Percentiles rank a stretch among this genome's conserved stretches.
Evolutionary conservation across 768 basidiomycete genomes (phyloP).

Genomic region (Mrakia gelida): DNA sequence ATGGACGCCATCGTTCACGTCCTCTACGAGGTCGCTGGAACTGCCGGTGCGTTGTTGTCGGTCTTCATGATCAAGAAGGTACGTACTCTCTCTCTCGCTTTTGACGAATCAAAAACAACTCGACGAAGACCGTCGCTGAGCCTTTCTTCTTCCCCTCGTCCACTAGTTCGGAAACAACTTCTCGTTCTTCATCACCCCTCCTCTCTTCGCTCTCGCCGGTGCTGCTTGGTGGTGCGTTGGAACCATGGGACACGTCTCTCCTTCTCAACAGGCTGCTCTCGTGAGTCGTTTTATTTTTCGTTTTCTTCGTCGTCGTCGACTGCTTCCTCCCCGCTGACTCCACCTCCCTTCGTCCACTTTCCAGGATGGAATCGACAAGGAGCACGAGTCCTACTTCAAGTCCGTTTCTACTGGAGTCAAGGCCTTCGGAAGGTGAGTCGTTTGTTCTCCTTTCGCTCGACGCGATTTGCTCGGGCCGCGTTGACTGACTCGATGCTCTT

Average conservation of each 20-base stretch:
- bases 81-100: not conserved
- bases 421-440: conserved; percentile 1
- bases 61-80: conserved; percentile 35
- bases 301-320: no score
- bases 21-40: conserved; percentile 43
- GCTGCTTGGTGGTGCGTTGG: conserved; percentile 34
- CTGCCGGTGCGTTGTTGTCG: conserved; percentile 39
- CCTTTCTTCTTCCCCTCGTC: not conserved
- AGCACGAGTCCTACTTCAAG: not conserved
- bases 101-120: no score
- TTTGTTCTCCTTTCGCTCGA: not conserved
- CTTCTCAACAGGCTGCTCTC: not conserved
- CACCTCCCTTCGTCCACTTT: not conserved
- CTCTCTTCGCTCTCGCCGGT: conserved; percentile 36
- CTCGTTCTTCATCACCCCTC: conserved; percentile 34
- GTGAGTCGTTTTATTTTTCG: not conserved
- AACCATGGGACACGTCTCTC: conserved; percentile 17
- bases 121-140: no score
- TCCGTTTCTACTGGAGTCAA: not conserved
- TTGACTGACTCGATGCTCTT: not conserved
- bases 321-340: not conserved
- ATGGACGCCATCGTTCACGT: conserved; percentile 35
- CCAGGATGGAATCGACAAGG: not conserved
- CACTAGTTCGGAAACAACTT: conserved; percentile 38
- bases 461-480: not conserved